These are phyloP conservation scores for Metroxylon sagu DNA, from an alignment of 176 grass and related monocot species.

Conservation along the genomic window DNA sequence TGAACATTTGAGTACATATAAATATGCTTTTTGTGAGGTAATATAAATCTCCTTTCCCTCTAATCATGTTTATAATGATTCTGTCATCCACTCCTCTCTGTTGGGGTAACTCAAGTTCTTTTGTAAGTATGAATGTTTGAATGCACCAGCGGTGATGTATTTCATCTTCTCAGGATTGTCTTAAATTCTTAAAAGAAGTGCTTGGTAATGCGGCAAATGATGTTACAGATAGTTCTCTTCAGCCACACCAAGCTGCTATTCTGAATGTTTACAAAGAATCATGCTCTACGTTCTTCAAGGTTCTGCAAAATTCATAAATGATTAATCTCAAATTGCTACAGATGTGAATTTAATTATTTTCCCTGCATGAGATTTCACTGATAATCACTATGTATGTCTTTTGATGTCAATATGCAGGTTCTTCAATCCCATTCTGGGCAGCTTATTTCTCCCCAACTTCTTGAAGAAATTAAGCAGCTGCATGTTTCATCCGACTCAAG, in stretches of 20 bases:
- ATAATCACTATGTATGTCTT: too few species aligned
- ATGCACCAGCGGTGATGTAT: neutral
- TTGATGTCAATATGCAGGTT: constrained; percentile 38
- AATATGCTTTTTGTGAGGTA: constrained; percentile 76
- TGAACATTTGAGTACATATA: constrained; percentile 55
- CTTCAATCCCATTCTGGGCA: constrained; percentile 58
- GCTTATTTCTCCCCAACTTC: constrained; percentile 43
- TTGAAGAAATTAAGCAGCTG: constrained; percentile 68
- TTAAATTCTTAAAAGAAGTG: constrained; percentile 77
- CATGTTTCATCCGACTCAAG: constrained; percentile 39
- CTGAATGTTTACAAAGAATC: constrained; percentile 46
- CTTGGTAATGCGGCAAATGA: constrained; percentile 29
- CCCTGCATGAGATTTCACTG: too few species aligned
- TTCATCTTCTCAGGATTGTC: constrained; percentile 46
- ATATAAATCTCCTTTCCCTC: constrained; percentile 6
- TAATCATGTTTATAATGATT: constrained; percentile 2
- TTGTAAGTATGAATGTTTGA: too few species aligned
- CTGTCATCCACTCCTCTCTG: constrained; percentile 7
- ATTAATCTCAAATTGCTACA: too few species aligned
- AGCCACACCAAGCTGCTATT: constrained; percentile 34
- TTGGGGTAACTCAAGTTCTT: constrained; percentile 3
- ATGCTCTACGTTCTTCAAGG: constrained; percentile 69
- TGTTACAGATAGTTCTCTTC: constrained; percentile 23
- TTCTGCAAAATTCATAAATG: constrained; percentile 8
- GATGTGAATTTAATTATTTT: too few species aligned